Percentiles rank a stretch among this genome's conserved stretches.
phyloP scores from a whole-genome alignment of 768 basidiomycete genomes.

The Auricularia sp. region DNA sequence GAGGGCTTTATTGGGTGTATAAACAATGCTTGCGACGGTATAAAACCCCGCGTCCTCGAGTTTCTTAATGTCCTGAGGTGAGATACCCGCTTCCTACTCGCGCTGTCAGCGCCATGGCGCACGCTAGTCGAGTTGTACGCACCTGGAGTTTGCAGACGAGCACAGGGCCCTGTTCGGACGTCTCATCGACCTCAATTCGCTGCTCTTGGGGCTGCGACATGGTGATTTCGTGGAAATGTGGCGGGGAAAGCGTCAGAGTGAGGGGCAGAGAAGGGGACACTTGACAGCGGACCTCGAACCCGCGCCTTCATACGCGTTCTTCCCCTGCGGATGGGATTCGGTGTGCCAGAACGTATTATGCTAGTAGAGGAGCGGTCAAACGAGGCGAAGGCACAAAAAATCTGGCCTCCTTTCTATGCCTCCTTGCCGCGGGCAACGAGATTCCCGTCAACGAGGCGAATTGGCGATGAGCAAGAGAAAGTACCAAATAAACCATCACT shows the following conservation, averaged over 20 bases:
- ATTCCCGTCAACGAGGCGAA: too few species aligned
- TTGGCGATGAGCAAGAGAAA: too few species aligned
- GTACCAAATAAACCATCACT: too few species aligned
- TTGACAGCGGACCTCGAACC: neutral
- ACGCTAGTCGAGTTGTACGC: conserved; percentile 5
- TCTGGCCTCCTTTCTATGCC: too few species aligned
- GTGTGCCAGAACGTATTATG: too few species aligned
- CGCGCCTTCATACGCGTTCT: conserved; percentile 7
- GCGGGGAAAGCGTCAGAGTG: conserved; percentile 1
- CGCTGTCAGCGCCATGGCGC: neutral
- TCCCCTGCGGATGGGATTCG: neutral
- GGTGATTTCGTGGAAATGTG: neutral
- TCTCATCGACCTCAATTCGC: conserved; percentile 41
- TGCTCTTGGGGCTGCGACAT: conserved; percentile 51
- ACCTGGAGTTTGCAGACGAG: conserved; percentile 60
- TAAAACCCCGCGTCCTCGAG: conserved; percentile 83
- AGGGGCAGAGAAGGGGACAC: neutral
- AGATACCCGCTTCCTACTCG: conserved; percentile 79
- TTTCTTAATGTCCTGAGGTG: conserved; percentile 88
- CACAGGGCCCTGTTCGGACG: conserved; percentile 65
- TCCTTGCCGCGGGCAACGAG: too few species aligned
- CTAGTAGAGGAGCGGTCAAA: too few species aligned
- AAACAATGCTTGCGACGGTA: conserved; percentile 92
- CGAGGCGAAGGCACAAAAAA: too few species aligned
- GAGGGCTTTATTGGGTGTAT: conserved; percentile 89